These are phyloP conservation scores for Ogataea angusta DNA, from an alignment of 805 yeast species.

Conservation along the genomic window DNA sequence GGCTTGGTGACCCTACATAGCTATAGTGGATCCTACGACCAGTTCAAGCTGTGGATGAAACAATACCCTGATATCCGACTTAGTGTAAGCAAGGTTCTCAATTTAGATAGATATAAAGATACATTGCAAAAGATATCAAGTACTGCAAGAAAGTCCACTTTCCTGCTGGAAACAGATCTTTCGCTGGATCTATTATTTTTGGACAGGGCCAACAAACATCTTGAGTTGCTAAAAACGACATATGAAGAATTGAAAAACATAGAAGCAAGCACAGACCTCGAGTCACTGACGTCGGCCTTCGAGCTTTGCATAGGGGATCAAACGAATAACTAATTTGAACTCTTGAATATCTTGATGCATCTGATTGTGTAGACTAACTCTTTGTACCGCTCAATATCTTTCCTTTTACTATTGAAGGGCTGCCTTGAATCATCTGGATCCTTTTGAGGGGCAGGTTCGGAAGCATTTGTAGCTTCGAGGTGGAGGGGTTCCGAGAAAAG, in stretches of 20 bases:
- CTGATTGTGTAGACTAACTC: constrained; percentile 28
- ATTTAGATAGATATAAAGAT: constrained; percentile 20
- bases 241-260: constrained; percentile 5
- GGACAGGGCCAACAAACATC: constrained; percentile 9
- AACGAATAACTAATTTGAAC: constrained; percentile 1
- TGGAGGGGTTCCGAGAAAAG: constrained; percentile 6
- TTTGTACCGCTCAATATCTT: constrained; percentile 17
- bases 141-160: constrained; percentile 24
- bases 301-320: constrained; percentile 6
- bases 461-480: background rate
- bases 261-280: constrained; percentile 4
- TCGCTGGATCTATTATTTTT: constrained; percentile 27
- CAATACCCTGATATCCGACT: constrained; percentile 37
- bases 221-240: constrained; percentile 11
- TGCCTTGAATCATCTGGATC: too few species aligned
- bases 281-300: constrained; percentile 11
- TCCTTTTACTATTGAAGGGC: constrained; percentile 1
- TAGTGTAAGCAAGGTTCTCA: constrained; percentile 29
- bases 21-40: constrained; percentile 79
- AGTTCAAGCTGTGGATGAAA: constrained; percentile 47
- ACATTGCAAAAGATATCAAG: constrained; percentile 25
- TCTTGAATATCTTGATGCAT: constrained; percentile 27
- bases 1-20: constrained; percentile 68
- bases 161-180: constrained; percentile 55
- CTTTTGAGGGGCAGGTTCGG: background rate